Conservation (phyloP, 805 yeast genomes). For the Saturnispora gosingensis region DNA sequence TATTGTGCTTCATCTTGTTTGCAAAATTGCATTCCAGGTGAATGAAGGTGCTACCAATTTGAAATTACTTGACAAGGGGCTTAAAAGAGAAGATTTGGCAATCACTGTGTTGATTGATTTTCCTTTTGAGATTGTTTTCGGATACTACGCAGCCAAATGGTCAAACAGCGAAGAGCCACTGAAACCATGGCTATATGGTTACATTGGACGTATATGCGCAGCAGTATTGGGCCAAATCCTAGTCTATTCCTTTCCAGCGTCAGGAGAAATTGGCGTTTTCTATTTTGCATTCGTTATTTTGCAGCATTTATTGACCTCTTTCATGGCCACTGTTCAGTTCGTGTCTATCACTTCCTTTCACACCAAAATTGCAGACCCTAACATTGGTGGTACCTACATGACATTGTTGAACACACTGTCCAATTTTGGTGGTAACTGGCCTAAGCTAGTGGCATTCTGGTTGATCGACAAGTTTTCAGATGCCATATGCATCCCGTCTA, state of each 20-base stretch:
- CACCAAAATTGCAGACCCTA: conserved; percentile 90
- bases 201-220: conserved; percentile 67
- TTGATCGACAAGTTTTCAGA: conserved; percentile 73
- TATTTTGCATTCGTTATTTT: conserved; percentile 67
- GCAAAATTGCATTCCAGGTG: conserved; percentile 90
- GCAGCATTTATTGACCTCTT: conserved; percentile 79
- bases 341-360: conserved; percentile 93
- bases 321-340: conserved; percentile 92
- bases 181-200: conserved; percentile 85
- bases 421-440: conserved; percentile 98
- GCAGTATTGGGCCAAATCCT: conserved; percentile 69
- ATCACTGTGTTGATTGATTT: conserved; percentile 88
- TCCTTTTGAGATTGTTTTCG: conserved; percentile 92
- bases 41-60: conserved; percentile 94
- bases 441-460: conserved; percentile 67
- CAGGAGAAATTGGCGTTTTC: conserved; percentile 35
- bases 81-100: conserved; percentile 88
- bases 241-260: conserved; percentile 61
- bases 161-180: conserved; percentile 70
- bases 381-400: conserved; percentile 97
- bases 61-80: conserved; percentile 82
- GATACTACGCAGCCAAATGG: conserved; percentile 95
- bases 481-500: conserved; percentile 43
- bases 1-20: conserved; percentile 62
- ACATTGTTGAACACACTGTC: conserved; percentile 87